Percentiles rank a stretch among this genome's conserved stretches.
These are phyloP conservation scores for Cyberlindnera meyerae DNA, from an alignment of 805 yeast species.

Conservation along the genomic window DNA sequence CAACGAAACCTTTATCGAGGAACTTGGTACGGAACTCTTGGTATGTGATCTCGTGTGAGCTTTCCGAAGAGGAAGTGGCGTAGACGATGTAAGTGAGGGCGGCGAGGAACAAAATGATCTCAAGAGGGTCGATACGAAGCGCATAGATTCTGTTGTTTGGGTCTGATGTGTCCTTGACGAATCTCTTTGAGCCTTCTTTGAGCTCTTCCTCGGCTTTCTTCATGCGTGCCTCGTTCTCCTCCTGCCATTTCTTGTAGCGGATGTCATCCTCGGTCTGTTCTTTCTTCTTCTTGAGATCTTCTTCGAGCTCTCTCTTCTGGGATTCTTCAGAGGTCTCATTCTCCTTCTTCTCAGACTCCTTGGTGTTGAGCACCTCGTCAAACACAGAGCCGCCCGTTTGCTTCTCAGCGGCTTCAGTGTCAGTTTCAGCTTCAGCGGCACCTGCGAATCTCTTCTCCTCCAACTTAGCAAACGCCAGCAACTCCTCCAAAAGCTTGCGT, in stretches of 20 bases:
- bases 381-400: conserved; percentile 12
- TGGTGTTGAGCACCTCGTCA: conserved; percentile 8
- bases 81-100: conserved; percentile 30
- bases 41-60: conserved; percentile 68
- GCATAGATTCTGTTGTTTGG: conserved; percentile 30
- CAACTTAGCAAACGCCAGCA: conserved; percentile 9
- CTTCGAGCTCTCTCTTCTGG: conserved; percentile 6
- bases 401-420: neutral
- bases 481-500: conserved; percentile 9
- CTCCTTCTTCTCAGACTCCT: conserved; percentile 10
- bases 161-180: conserved; percentile 24
- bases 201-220: conserved; percentile 18
- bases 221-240: conserved; percentile 16
- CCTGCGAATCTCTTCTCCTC: conserved; percentile 8
- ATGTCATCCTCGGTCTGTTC: conserved; percentile 11
- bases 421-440: neutral
- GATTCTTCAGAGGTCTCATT: conserved; percentile 3
- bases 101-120: conserved; percentile 29
- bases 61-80: conserved; percentile 26
- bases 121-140: conserved; percentile 31
- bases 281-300: conserved; percentile 10
- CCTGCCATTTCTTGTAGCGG: conserved; percentile 5
- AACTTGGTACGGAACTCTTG: conserved; percentile 81
- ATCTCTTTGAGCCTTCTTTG: conserved; percentile 15
- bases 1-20: conserved; percentile 74